Conservation (phyloP, 2,329 filamentous ascomycete genomes). For the Xylaria polymorpha region DNA sequence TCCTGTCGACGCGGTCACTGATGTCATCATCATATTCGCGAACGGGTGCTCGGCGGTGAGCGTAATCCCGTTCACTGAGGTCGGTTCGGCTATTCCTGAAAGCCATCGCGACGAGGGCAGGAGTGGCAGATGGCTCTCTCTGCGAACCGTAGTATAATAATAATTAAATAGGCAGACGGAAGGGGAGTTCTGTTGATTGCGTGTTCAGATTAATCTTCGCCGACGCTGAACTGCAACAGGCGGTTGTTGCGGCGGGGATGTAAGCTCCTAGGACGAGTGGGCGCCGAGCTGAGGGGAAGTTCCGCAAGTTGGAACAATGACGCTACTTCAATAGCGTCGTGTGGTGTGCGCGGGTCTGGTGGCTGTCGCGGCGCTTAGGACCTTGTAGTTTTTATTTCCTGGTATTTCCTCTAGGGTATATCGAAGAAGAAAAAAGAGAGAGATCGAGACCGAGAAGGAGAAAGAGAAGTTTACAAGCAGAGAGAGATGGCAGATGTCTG, state of each 20-base stretch:
- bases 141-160: neutral
- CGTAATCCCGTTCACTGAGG: constrained; percentile 61
- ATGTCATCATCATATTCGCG: constrained; percentile 51
- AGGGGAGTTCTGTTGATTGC: neutral
- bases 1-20: constrained; percentile 56
- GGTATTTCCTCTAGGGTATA: constrained; percentile 11
- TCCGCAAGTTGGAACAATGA: constrained; percentile 31
- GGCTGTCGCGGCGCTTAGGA: constrained; percentile 4
- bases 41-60: constrained; percentile 49
- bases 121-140: constrained; percentile 10
- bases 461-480: neutral
- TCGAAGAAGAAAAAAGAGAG: neutral
- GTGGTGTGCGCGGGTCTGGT: constrained; percentile 18
- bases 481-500: constrained; percentile 19
- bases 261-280: constrained; percentile 6
- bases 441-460: neutral
- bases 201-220: constrained; percentile 18
- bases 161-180: neutral
- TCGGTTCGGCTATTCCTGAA: constrained; percentile 51
- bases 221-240: constrained; percentile 13
- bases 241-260: constrained; percentile 29
- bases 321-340: constrained; percentile 30
- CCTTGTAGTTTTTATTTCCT: neutral
- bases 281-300: constrained; percentile 32
- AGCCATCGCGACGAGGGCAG: constrained; percentile 39